These are phyloP conservation scores for Claviceps pazoutovae DNA, from an alignment of 2,329 filamentous ascomycete genomes.

Conservation along the genomic window DNA sequence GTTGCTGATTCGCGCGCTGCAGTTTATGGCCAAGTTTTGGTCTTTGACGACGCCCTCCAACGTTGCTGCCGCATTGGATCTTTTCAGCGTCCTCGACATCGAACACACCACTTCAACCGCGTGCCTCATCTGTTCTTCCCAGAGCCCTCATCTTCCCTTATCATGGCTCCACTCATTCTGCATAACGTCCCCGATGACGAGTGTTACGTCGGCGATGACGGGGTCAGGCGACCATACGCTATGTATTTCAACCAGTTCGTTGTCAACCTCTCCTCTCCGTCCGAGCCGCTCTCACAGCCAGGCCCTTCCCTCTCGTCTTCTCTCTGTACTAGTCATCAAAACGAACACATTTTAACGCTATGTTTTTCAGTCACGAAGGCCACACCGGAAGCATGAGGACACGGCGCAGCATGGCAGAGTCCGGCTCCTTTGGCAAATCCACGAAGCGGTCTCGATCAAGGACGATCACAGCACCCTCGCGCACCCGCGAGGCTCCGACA, in stretches of 20 bases:
- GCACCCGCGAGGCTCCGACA: conserved; percentile 44
- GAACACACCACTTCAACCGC: not conserved
- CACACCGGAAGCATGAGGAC: conserved; percentile 33
- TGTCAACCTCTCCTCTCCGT: not conserved
- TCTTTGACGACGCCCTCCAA: not conserved
- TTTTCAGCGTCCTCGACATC: not conserved
- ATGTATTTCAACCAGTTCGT: conserved; percentile 51
- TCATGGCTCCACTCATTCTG: conserved; percentile 51
- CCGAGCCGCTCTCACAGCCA: no score
- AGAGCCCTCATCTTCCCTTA: not conserved
- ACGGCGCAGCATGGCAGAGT: conserved; percentile 42
- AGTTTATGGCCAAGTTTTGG: not conserved
- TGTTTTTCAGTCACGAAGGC: conserved; percentile 33
- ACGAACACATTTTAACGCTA: no score
- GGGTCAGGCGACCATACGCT: conserved; percentile 50
- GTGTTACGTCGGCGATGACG: conserved; percentile 51
- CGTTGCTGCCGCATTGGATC: not conserved
- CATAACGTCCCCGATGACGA: conserved; percentile 58
- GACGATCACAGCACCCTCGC: conserved; percentile 46
- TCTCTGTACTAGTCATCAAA: not conserved
- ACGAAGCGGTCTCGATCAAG: conserved; percentile 48
- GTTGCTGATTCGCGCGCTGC: not conserved
- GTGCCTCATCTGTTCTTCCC: not conserved
- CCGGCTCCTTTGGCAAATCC: conserved; percentile 54
- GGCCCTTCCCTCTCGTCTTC: not conserved